Evolutionary conservation across 371 early-diverging fungal species (phyloP).

Genomic region (Actinomucor elegans): DNA sequence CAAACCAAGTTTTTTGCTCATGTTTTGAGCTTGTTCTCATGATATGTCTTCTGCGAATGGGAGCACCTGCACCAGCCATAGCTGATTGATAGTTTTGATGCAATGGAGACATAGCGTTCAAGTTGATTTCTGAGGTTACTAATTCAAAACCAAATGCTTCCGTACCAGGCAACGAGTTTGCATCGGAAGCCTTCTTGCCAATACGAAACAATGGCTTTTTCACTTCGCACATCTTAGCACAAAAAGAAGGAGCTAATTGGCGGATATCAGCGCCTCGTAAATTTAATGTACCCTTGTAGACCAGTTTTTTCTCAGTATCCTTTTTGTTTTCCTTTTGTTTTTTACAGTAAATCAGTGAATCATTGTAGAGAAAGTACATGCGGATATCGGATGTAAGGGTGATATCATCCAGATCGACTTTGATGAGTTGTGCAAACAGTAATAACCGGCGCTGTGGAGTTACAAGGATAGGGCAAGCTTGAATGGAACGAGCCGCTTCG

Average conservation of each 20-base stretch:
- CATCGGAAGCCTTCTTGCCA: conserved; percentile 4
- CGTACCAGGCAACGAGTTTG: neutral
- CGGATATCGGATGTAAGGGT: conserved; percentile 18
- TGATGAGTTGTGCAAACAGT: conserved; percentile 20
- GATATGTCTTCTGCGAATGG: conserved; percentile 19
- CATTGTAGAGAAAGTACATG: conserved; percentile 33
- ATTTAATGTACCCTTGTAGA: conserved; percentile 17
- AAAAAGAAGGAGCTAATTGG: conserved; percentile 9
- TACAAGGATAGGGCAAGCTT: conserved; percentile 20
- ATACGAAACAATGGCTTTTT: conserved; percentile 10
- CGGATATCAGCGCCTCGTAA: conserved; percentile 15
- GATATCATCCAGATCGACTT: conserved; percentile 29
- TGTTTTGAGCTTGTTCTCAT: conserved; percentile 14
- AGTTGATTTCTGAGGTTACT: conserved; percentile 10
- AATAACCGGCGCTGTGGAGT: conserved; percentile 26
- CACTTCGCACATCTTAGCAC: conserved; percentile 17
- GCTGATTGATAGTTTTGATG: conserved; percentile 18
- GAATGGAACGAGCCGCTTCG: conserved; percentile 18
- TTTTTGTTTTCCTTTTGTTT: conserved; percentile 14
- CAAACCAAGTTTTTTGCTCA: conserved; percentile 21
- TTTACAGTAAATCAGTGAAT: conserved; percentile 19
- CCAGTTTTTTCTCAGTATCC: conserved; percentile 2
- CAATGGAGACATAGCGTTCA: conserved; percentile 14
- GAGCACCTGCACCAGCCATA: neutral
- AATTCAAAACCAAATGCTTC: conserved; percentile 31